Evolutionary conservation across 2,329 filamentous ascomycete species (phyloP).

Genomic region (Aspergillus puulaauensis): DNA sequence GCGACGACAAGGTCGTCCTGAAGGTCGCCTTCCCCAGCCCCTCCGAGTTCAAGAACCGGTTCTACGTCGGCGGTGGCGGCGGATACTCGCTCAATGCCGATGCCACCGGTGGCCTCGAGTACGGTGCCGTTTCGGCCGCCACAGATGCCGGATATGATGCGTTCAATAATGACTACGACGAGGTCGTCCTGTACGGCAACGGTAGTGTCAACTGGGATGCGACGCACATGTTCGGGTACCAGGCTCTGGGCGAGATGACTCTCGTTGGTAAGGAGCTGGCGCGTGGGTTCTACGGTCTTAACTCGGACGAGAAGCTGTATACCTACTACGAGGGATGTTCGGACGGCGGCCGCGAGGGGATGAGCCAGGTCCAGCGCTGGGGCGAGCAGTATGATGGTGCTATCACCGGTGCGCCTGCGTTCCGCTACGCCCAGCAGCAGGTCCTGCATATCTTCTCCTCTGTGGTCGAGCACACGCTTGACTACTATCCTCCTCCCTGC

Average conservation of each 20-base stretch:
- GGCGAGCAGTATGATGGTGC: conserved; percentile 49
- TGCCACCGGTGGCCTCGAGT: conserved; percentile 43
- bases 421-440: conserved; percentile 47
- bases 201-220: conserved; percentile 43
- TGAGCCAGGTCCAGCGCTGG: conserved; percentile 54
- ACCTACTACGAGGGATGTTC: conserved; percentile 58
- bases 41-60: conserved; percentile 45
- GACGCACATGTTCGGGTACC: conserved; percentile 43
- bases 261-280: conserved; percentile 47
- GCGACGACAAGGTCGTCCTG: conserved; percentile 38
- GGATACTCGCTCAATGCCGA: conserved; percentile 42
- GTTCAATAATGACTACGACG: conserved; percentile 38
- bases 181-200: conserved; percentile 47
- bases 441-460: conserved; percentile 42
- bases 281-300: conserved; percentile 40
- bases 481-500: conserved; percentile 44
- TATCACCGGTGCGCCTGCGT: conserved; percentile 48
- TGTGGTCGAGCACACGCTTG: conserved; percentile 40
- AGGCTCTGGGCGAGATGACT: conserved; percentile 54
- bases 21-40: conserved; percentile 37
- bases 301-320: conserved; percentile 27
- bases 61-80: conserved; percentile 47
- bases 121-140: conserved; percentile 43
- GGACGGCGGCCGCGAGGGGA: conserved; percentile 55
- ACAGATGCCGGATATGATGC: conserved; percentile 48